These are phyloP conservation scores for Boletus rex-veris DNA, from an alignment of 768 basidiomycete genomes.

Conservation along the genomic window DNA sequence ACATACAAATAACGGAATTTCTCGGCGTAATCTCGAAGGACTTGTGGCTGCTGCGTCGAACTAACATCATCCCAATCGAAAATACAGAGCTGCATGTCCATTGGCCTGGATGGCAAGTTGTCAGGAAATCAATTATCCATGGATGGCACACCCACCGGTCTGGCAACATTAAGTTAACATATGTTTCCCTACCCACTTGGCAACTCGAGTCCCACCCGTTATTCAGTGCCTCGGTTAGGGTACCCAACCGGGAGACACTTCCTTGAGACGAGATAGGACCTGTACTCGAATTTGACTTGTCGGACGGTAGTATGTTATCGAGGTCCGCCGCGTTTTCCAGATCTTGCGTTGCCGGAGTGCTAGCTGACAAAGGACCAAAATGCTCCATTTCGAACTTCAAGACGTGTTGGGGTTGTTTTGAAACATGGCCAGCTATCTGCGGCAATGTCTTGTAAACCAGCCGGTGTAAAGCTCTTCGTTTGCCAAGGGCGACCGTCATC, in stretches of 20 bases:
- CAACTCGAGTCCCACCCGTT: conserved; percentile 24
- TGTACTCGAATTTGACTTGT: background rate
- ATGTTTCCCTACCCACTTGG: conserved; percentile 36
- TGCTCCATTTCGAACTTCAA: conserved; percentile 43
- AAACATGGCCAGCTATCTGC: conserved; percentile 3
- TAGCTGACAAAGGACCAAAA: background rate
- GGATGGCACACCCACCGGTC: conserved; percentile 42
- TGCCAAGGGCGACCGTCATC: conserved; percentile 27
- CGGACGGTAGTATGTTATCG: background rate
- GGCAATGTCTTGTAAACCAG: conserved; percentile 44
- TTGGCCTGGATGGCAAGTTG: conserved; percentile 37
- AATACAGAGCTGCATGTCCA: conserved; percentile 54
- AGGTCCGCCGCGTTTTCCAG: background rate
- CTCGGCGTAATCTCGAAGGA: conserved; percentile 40
- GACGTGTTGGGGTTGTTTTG: conserved; percentile 15
- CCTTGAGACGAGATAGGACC: background rate
- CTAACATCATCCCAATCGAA: conserved; percentile 32
- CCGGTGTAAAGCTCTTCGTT: conserved; percentile 42
- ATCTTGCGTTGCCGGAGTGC: background rate
- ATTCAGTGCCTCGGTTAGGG: background rate
- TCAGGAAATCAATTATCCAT: conserved; percentile 1
- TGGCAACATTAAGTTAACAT: conserved; percentile 52
- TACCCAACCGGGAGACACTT: background rate
- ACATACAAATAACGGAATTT: conserved; percentile 45
- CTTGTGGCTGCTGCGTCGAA: conserved; percentile 36